These are phyloP conservation scores for Isatis lusitanica DNA, from an alignment of 441 rosid genomes.

Conservation along the genomic window DNA sequence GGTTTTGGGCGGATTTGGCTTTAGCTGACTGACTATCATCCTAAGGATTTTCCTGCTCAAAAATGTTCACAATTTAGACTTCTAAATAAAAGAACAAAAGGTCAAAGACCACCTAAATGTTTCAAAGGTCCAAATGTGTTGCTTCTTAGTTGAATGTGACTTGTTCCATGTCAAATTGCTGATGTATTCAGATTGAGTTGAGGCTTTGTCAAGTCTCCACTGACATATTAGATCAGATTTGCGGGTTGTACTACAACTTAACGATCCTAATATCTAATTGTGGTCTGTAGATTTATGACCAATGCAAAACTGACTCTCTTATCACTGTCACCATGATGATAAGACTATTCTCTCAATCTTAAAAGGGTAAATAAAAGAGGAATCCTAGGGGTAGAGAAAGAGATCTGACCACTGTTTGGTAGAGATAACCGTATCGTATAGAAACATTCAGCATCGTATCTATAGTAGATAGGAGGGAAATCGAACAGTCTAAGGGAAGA, in stretches of 20 bases:
- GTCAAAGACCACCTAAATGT: neutral
- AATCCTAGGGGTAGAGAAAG: slow-evolving; percentile 2
- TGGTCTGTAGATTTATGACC: neutral
- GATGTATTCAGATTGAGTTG: neutral
- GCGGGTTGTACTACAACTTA: neutral
- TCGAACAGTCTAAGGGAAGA: too few species aligned
- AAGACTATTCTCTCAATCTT: neutral
- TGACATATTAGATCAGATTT: neutral
- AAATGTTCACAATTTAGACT: slow-evolving; percentile 1
- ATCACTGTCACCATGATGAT: neutral
- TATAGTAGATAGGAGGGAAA: too few species aligned
- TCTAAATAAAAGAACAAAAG: neutral
- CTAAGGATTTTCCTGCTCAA: slow-evolving; percentile 27
- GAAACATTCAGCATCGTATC: too few species aligned
- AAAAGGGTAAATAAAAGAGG: neutral
- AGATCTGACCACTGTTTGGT: slow-evolving; percentile 66
- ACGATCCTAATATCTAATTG: neutral
- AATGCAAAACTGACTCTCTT: neutral
- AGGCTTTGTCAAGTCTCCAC: neutral
- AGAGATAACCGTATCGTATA: slow-evolving; percentile 84
- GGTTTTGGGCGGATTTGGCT: slow-evolving; percentile 38
- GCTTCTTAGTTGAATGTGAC: neutral
- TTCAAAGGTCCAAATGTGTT: neutral
- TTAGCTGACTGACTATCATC: slow-evolving; percentile 33
- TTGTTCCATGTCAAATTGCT: neutral